Evolutionary conservation across 2,329 filamentous ascomycete species (phyloP).

Genomic region (Pleoardoris graminearum): DNA sequence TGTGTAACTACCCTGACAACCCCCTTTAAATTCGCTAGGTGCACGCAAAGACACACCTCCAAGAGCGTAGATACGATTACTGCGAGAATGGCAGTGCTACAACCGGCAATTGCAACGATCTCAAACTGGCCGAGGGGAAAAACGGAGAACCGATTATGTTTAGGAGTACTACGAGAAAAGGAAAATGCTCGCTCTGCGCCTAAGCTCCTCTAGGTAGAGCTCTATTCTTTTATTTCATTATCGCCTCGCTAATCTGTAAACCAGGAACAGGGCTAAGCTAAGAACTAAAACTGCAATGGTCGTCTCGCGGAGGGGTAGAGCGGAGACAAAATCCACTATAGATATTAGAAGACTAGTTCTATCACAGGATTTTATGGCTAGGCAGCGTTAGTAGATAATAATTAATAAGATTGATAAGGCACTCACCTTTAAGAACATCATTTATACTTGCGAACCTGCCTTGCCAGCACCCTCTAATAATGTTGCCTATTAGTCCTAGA

Average conservation of each 20-base stretch:
- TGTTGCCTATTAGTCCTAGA: conserved; percentile 14
- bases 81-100: conserved; percentile 9
- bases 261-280: conserved; percentile 10
- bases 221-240: conserved; percentile 5
- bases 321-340: conserved; percentile 6
- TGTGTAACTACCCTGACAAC: conserved; percentile 9
- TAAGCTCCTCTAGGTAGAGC: conserved; percentile 9
- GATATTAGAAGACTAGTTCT: too few species aligned
- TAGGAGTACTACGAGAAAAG: conserved; percentile 7
- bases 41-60: conserved; percentile 7
- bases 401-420: conserved; percentile 4
- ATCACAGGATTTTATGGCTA: conserved; percentile 4
- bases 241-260: conserved; percentile 9
- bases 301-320: conserved; percentile 6
- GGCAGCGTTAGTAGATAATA: conserved; percentile 8
- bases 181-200: conserved; percentile 11
- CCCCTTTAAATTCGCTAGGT: not conserved
- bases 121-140: conserved; percentile 7
- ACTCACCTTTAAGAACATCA: conserved; percentile 11
- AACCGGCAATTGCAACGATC: conserved; percentile 7
- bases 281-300: conserved; percentile 9
- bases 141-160: conserved; percentile 8
- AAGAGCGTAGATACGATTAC: conserved; percentile 6
- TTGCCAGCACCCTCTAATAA: conserved; percentile 16
- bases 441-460: conserved; percentile 11